Conservation (phyloP, 441 rosid genomes). For the Syzygium malaccense region DNA sequence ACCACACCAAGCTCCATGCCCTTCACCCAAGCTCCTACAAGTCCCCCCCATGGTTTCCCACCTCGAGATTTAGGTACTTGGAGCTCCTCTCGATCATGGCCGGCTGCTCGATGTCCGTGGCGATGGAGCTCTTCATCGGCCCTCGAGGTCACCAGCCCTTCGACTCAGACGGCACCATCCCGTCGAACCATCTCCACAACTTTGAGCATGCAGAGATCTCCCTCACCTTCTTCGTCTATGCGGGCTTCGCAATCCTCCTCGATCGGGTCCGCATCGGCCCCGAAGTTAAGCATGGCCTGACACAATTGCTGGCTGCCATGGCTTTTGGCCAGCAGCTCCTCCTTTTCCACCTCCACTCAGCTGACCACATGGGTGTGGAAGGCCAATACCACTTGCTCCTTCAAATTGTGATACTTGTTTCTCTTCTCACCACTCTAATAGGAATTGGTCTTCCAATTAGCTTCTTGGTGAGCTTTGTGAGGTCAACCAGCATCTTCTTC, state of each 20-base stretch:
- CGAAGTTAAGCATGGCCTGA: constrained; percentile 22
- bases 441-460: constrained; percentile 51
- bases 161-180: constrained; percentile 71
- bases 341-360: constrained; percentile 75
- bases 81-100: constrained; percentile 61
- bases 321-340: constrained; percentile 76
- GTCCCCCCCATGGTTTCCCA: constrained; percentile 64
- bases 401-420: constrained; percentile 46
- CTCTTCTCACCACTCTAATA: constrained; percentile 52
- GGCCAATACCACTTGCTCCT: constrained; percentile 80
- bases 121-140: constrained; percentile 76
- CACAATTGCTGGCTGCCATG: constrained; percentile 49
- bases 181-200: constrained; percentile 79
- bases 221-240: constrained; percentile 54
- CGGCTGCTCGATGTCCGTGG: constrained; percentile 41
- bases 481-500: constrained; percentile 56
- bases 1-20: constrained; percentile 55
- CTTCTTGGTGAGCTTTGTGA: constrained; percentile 60
- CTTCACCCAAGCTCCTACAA: constrained; percentile 47
- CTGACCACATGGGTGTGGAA: constrained; percentile 79
- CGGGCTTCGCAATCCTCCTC: constrained; percentile 45
- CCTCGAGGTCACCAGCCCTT: constrained; percentile 71
- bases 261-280: constrained; percentile 27
- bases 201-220: constrained; percentile 80
- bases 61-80: constrained; percentile 40